These are phyloP conservation scores for Phaeosphaeriaceae sp. DNA, from an alignment of 2,329 filamentous ascomycete genomes.

Conservation along the genomic window DNA sequence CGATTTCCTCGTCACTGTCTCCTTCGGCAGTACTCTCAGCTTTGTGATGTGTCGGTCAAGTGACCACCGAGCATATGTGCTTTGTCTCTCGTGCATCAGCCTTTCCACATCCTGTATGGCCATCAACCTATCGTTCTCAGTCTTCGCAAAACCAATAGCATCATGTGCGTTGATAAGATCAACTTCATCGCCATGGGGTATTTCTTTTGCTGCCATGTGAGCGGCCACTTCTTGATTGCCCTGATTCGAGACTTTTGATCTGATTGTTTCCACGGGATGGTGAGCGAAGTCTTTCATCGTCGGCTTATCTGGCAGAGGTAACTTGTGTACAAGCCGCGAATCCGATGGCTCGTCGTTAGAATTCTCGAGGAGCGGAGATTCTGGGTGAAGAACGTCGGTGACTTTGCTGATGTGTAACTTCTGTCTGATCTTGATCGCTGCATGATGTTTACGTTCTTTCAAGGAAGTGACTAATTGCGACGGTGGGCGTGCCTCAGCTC, in stretches of 20 bases:
- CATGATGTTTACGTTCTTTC: constrained; percentile 27
- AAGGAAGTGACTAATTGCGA: constrained; percentile 22
- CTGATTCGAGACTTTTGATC: constrained; percentile 26
- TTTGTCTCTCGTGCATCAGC: constrained; percentile 38
- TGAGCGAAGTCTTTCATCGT: constrained; percentile 33
- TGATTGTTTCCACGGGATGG: constrained; percentile 33
- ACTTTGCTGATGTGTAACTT: constrained; percentile 31
- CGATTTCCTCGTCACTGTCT: constrained; percentile 21
- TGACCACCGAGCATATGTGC: constrained; percentile 45
- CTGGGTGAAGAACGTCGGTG: constrained; percentile 16
- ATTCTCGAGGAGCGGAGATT: constrained; percentile 24
- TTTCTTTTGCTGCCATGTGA: constrained; percentile 53
- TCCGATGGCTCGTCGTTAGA: constrained; percentile 14
- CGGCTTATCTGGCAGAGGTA: constrained; percentile 25
- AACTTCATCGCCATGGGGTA: constrained; percentile 46
- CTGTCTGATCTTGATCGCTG: constrained; percentile 29
- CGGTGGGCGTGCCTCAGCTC: constrained; percentile 15
- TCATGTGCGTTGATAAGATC: constrained; percentile 45
- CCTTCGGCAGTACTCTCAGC: constrained; percentile 34
- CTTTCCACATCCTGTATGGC: constrained; percentile 25
- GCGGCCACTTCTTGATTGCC: constrained; percentile 33
- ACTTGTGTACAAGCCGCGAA: constrained; percentile 24
- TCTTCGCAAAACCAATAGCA: constrained; percentile 19
- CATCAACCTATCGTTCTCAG: constrained; percentile 17
- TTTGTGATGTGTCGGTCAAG: constrained; percentile 47